Evolutionary conservation across 2,329 filamentous ascomycete species (phyloP).

Genomic region (Cladosporium sp.): DNA sequence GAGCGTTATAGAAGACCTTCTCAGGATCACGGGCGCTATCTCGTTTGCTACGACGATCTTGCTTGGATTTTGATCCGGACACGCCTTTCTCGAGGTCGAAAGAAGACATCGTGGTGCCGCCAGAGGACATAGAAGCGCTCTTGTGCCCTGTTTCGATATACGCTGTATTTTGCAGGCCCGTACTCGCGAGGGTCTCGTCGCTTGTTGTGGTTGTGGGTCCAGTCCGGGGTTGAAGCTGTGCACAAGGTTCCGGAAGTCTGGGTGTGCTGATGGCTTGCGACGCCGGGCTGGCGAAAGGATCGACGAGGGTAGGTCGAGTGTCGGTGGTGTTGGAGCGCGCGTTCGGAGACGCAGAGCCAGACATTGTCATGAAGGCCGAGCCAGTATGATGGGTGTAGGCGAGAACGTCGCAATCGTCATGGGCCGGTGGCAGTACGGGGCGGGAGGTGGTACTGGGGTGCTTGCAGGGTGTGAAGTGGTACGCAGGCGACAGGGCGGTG

Average conservation of each 20-base stretch:
- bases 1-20: slow-evolving; percentile 29
- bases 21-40: slow-evolving; percentile 30
- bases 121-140: slow-evolving; percentile 36
- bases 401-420: slow-evolving; percentile 15
- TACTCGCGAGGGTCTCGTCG: slow-evolving; percentile 12
- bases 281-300: slow-evolving; percentile 19
- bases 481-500: slow-evolving; percentile 7
- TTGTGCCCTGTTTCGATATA: slow-evolving; percentile 21
- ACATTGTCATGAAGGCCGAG: slow-evolving; percentile 9
- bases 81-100: slow-evolving; percentile 37
- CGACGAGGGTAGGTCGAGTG: slow-evolving; percentile 12
- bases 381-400: slow-evolving; percentile 10
- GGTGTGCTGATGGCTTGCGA: slow-evolving; percentile 15
- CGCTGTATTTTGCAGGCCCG: neutral
- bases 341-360: slow-evolving; percentile 9
- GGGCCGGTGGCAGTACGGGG: slow-evolving; percentile 4
- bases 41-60: slow-evolving; percentile 22
- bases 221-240: slow-evolving; percentile 12
- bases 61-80: slow-evolving; percentile 23
- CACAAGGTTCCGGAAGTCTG: slow-evolving; percentile 15
- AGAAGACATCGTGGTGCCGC: slow-evolving; percentile 32
- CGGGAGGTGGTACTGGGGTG: neutral
- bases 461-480: neutral
- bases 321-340: slow-evolving; percentile 1
- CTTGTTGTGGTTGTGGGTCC: neutral